phyloP scores from a whole-genome alignment of 2,329 filamentous ascomycete species.

The Trichoderma harzianum region DNA sequence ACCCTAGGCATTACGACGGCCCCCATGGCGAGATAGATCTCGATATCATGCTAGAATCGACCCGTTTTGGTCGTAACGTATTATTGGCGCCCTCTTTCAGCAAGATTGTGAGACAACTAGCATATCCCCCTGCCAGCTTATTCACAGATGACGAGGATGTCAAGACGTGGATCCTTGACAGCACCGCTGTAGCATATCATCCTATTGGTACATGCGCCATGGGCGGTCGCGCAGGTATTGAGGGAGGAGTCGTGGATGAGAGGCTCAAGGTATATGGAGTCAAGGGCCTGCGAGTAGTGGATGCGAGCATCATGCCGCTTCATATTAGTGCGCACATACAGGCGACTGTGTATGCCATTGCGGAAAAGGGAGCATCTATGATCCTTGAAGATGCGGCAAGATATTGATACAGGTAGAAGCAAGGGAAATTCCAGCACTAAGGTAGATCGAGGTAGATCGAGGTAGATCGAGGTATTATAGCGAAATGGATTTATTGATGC shows the following conservation, averaged over 20 bases:
- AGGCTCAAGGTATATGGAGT: slow-evolving; percentile 27
- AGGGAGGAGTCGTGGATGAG: slow-evolving; percentile 30
- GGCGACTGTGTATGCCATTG: slow-evolving; percentile 32
- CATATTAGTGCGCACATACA: slow-evolving; percentile 29
- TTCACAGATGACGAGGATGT: slow-evolving; percentile 21
- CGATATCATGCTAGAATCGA: slow-evolving; percentile 40
- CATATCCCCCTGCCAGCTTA: slow-evolving; percentile 24
- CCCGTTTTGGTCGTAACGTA: slow-evolving; percentile 40
- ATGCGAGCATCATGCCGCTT: slow-evolving; percentile 29
- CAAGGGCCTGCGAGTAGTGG: slow-evolving; percentile 23
- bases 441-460: not conserved
- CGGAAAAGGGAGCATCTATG: slow-evolving; percentile 32
- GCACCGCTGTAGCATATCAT: slow-evolving; percentile 37
- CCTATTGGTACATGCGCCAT: slow-evolving; percentile 38
- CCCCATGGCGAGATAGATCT: slow-evolving; percentile 40
- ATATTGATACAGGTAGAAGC: not conserved
- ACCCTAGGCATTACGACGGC: slow-evolving; percentile 42
- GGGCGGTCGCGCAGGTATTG: slow-evolving; percentile 30
- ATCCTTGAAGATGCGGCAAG: slow-evolving; percentile 27
- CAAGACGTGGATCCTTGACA: slow-evolving; percentile 27
- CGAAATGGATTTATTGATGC: not conserved
- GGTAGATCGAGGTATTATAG: not conserved
- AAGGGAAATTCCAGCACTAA: not conserved
- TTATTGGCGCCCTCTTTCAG: slow-evolving; percentile 36
- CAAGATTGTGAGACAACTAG: slow-evolving; percentile 32